Conservation (phyloP, 768 basidiomycete species). For the Psilocybe tampanensis region DNA sequence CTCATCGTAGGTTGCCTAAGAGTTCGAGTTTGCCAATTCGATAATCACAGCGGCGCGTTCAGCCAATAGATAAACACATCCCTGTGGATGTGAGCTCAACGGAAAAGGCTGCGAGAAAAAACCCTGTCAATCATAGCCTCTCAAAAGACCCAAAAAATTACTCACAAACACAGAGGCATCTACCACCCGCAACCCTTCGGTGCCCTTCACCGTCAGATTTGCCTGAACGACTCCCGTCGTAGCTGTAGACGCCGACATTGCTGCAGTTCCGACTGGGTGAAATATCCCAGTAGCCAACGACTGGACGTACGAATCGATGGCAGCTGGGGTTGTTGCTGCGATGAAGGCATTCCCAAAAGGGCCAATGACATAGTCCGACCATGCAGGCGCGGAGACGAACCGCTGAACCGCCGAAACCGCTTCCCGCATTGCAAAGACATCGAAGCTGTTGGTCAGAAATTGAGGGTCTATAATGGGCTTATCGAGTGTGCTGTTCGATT, state of each 20-base stretch:
- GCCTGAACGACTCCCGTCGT: constrained; percentile 37
- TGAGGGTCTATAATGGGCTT: constrained; percentile 52
- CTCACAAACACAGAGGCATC: constrained; percentile 27
- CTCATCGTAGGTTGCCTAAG: too few relatives aligned
- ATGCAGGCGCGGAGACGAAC: constrained; percentile 28
- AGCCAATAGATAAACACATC: constrained; percentile 30
- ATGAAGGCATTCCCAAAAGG: constrained; percentile 23
- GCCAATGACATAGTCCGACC: constrained; percentile 28
- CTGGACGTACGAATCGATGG: constrained; percentile 16
- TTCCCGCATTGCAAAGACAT: constrained; percentile 29
- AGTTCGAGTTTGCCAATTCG: neutral
- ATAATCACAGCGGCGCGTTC: constrained; percentile 31
- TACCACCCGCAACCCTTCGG: constrained; percentile 37
- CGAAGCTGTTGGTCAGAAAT: constrained; percentile 37
- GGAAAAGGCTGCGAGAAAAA: constrained; percentile 9
- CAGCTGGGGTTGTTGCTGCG: constrained; percentile 24
- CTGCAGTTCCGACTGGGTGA: constrained; percentile 36
- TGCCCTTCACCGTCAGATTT: constrained; percentile 36
- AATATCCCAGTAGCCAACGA: constrained; percentile 19
- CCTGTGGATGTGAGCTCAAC: constrained; percentile 33
- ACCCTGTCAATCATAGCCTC: neutral
- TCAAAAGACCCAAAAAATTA: neutral
- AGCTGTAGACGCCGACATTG: constrained; percentile 31
- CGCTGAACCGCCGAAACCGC: constrained; percentile 22
- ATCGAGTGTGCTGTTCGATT: constrained; percentile 16